phyloP scores from a whole-genome alignment of 164 flowering plant genomes.

The Vitis rupestris region DNA sequence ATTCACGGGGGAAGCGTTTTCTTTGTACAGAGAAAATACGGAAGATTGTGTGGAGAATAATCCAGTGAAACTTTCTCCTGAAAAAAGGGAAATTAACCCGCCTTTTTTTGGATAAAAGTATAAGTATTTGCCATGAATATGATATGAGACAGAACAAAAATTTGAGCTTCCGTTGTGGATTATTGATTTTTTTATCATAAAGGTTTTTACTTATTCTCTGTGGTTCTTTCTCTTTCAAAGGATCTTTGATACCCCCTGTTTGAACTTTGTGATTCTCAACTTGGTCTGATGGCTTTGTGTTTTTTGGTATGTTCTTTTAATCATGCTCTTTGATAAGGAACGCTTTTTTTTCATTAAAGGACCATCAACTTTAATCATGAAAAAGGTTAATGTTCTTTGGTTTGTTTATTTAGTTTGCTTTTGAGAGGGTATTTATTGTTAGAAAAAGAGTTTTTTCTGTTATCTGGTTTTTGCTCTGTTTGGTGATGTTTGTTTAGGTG shows the following conservation, averaged over 20 bases:
- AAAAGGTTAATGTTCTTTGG: neutral
- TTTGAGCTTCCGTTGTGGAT: neutral
- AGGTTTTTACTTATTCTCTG: no score
- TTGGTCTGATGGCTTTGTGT: no score
- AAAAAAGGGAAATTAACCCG: constrained; percentile 5
- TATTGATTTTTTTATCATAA: no score
- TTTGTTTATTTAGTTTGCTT: neutral
- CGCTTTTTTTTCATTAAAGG: neutral
- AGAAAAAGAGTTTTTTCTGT: neutral
- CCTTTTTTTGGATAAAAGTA: constrained; percentile 13
- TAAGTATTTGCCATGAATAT: constrained; percentile 4
- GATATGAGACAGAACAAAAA: no score
- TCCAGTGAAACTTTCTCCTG: constrained; percentile 9
- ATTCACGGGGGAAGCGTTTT: constrained; percentile 17
- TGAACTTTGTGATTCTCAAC: no score
- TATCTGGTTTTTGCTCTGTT: constrained; percentile 3
- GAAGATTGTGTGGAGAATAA: constrained; percentile 23
- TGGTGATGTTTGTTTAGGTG: constrained; percentile 7
- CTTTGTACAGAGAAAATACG: neutral
- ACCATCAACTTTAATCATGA: neutral
- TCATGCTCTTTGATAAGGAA: neutral
- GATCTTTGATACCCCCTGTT: no score
- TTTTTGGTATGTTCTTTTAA: no score
- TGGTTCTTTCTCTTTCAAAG: no score
- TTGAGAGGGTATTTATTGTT: neutral